Evolutionary conservation across 352 stramenopile species (phyloP).

Genomic region (Globisporangium megalacanthum): DNA sequence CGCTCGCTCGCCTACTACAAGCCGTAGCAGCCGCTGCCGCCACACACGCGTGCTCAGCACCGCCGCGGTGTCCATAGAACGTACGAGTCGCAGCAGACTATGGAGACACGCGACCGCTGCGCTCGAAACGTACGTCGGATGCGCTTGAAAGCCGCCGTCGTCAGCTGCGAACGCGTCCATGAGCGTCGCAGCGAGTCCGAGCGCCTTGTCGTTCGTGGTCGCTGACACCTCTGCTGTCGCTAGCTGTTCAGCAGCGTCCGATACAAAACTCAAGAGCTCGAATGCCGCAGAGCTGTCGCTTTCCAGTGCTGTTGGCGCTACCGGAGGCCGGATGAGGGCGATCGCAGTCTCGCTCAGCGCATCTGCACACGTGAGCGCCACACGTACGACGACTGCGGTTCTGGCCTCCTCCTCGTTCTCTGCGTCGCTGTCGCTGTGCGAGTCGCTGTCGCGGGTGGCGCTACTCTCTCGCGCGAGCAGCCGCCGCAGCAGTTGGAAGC

Average conservation of each 20-base stretch:
- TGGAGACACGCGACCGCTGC: conserved; percentile 28
- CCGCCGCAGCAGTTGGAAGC: conserved; percentile 44
- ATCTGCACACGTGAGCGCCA: not conserved
- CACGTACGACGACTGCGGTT: not conserved
- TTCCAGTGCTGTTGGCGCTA: no score
- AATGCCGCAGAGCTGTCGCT: not conserved
- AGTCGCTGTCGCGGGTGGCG: conserved; percentile 1
- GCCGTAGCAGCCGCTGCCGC: conserved; percentile 15
- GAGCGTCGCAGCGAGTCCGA: conserved; percentile 15
- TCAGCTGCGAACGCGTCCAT: conserved; percentile 8
- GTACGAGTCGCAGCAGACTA: conserved; percentile 21
- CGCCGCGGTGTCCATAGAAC: no score
- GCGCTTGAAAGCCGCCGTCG: conserved; percentile 18
- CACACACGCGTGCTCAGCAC: conserved; percentile 20
- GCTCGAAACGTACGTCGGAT: conserved; percentile 43
- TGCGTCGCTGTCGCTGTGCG: not conserved
- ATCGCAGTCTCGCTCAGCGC: not conserved
- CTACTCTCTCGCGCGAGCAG: conserved; percentile 17
- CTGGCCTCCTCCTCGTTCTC: not conserved
- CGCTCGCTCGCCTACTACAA: conserved; percentile 17
- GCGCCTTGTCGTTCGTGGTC: conserved; percentile 2
- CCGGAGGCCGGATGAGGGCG: not conserved
- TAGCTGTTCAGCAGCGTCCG: not conserved
- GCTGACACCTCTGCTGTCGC: not conserved
- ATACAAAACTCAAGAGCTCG: conserved; percentile 17